Conservation (phyloP, 2,329 filamentous ascomycete genomes). For the Colletotrichum sansevieriae region DNA sequence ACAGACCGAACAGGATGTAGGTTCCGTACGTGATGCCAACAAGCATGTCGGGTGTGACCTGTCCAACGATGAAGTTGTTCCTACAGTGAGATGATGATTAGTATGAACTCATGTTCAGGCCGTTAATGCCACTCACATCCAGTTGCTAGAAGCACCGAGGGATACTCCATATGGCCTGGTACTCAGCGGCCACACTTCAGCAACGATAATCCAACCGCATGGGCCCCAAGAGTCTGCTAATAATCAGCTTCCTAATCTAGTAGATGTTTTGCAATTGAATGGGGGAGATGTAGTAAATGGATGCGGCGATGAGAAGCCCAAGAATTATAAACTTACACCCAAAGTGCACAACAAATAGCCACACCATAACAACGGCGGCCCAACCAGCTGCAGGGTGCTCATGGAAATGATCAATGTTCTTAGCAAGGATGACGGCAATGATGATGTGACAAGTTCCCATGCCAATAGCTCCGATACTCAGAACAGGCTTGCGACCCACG, state of each 20-base stretch:
- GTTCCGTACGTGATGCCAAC: constrained; percentile 75
- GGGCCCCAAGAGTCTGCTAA: constrained; percentile 76
- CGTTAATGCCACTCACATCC: constrained; percentile 61
- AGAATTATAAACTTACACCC: constrained; percentile 57
- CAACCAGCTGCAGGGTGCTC: constrained; percentile 70
- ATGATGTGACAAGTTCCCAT: constrained; percentile 80
- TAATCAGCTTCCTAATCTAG: background rate
- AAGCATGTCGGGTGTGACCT: constrained; percentile 78
- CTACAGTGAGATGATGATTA: constrained; percentile 35
- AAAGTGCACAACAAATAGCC: constrained; percentile 82
- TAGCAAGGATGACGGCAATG: constrained; percentile 77
- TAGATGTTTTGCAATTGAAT: background rate
- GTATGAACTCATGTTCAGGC: background rate
- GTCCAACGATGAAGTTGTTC: constrained; percentile 74
- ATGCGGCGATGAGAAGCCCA: background rate
- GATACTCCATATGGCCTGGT: constrained; percentile 79
- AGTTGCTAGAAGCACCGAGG: constrained; percentile 75
- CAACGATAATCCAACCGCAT: constrained; percentile 80
- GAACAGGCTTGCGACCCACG: constrained; percentile 72
- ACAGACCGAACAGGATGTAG: constrained; percentile 76
- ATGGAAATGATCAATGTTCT: constrained; percentile 70
- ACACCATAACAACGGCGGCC: constrained; percentile 77
- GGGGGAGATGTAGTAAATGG: too few relatives aligned
- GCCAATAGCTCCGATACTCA: constrained; percentile 74
- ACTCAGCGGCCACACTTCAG: constrained; percentile 80